These are phyloP conservation scores for Neonectria faginata DNA, from an alignment of 2,329 filamentous ascomycete genomes.

Conservation along the genomic window DNA sequence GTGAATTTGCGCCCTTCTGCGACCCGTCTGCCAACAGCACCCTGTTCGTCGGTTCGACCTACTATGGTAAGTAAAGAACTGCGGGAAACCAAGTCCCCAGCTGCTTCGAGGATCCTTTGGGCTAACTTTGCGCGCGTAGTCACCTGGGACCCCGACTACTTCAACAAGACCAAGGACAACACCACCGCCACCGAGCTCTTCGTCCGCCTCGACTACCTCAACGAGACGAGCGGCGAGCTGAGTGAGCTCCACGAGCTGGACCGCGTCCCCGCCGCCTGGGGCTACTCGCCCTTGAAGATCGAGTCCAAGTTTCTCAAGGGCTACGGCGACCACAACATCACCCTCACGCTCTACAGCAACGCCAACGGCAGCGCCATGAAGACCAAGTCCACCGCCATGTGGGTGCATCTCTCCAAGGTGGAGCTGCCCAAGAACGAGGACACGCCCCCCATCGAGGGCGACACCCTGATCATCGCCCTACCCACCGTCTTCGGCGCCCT, in stretches of 20 bases:
- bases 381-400: slow-evolving; percentile 56
- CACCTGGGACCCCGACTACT: slow-evolving; percentile 67
- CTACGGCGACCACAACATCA: slow-evolving; percentile 59
- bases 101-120: not conserved
- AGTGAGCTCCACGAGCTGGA: slow-evolving; percentile 52
- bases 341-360: slow-evolving; percentile 58
- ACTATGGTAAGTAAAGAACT: slow-evolving; percentile 59
- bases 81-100: not conserved
- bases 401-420: slow-evolving; percentile 51
- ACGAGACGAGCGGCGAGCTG: slow-evolving; percentile 52
- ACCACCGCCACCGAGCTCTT: slow-evolving; percentile 47
- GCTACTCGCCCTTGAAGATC: slow-evolving; percentile 62
- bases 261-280: slow-evolving; percentile 55
- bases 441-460: slow-evolving; percentile 49
- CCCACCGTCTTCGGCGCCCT: slow-evolving; percentile 63
- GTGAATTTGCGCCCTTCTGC: slow-evolving; percentile 64
- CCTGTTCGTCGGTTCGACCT: slow-evolving; percentile 59
- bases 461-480: slow-evolving; percentile 64
- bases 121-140: slow-evolving; percentile 52
- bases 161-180: slow-evolving; percentile 56
- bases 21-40: slow-evolving; percentile 57
- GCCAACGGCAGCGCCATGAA: slow-evolving; percentile 50
- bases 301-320: slow-evolving; percentile 52
- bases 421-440: slow-evolving; percentile 54
- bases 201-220: slow-evolving; percentile 56